phyloP scores from a whole-genome alignment of 495 filamentous ascomycete genomes.

The Xylaria curta region DNA sequence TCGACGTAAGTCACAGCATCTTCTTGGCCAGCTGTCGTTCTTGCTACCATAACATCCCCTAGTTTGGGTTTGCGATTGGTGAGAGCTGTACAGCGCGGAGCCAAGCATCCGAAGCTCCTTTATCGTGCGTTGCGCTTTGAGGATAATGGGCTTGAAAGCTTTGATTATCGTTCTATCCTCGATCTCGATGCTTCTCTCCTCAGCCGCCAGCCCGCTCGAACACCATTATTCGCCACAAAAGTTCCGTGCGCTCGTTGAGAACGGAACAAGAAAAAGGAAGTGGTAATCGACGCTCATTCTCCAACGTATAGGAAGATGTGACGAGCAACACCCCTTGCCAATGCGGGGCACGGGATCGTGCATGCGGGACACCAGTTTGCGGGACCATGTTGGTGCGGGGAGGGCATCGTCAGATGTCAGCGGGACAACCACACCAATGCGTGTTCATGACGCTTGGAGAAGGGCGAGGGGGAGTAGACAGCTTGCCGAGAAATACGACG shows the following conservation, averaged over 20 bases:
- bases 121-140: neutral
- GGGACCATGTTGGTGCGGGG: slow-evolving; percentile 17
- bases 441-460: neutral
- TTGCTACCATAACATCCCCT: neutral
- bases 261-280: slow-evolving; percentile 10
- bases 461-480: neutral
- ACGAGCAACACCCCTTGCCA: slow-evolving; percentile 14
- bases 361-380: slow-evolving; percentile 19
- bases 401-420: slow-evolving; percentile 2
- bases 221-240: slow-evolving; percentile 1
- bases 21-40: slow-evolving; percentile 1
- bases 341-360: slow-evolving; percentile 12
- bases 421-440: neutral
- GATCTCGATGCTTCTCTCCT: neutral
- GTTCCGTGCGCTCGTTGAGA: slow-evolving; percentile 4
- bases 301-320: neutral
- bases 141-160: neutral
- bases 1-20: slow-evolving; percentile 7
- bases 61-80: neutral
- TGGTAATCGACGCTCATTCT: neutral
- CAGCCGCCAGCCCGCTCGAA: neutral
- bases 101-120: slow-evolving; percentile 2
- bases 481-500: neutral
- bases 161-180: neutral
- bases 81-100: neutral